These are phyloP conservation scores for Didymellaceae sp. DNA, from an alignment of 2,329 filamentous ascomycete species.

Conservation along the genomic window DNA sequence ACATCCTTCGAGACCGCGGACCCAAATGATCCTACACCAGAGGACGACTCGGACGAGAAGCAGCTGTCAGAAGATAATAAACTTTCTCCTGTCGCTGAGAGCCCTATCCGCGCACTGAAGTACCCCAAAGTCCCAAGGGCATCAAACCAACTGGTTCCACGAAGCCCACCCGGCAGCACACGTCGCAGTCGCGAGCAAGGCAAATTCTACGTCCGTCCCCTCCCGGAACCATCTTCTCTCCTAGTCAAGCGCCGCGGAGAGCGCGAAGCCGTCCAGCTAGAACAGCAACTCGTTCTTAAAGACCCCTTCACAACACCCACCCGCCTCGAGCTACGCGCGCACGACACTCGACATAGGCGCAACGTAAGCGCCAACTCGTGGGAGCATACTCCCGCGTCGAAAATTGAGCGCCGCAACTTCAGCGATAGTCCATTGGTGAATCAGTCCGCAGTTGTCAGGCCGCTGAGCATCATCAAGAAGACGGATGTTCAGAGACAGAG, in stretches of 20 bases:
- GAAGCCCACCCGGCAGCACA: slow-evolving; percentile 32
- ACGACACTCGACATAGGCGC: slow-evolving; percentile 23
- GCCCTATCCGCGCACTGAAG: slow-evolving; percentile 52
- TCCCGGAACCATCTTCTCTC: slow-evolving; percentile 35
- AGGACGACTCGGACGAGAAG: slow-evolving; percentile 51
- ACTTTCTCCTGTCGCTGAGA: slow-evolving; percentile 53
- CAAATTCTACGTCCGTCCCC: slow-evolving; percentile 4
- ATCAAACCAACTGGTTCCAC: slow-evolving; percentile 54
- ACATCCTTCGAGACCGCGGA: slow-evolving; percentile 57
- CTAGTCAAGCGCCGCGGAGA: slow-evolving; percentile 48
- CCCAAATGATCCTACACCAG: slow-evolving; percentile 55
- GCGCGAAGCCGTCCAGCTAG: slow-evolving; percentile 44
- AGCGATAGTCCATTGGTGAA: slow-evolving; percentile 37
- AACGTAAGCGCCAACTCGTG: slow-evolving; percentile 23
- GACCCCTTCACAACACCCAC: slow-evolving; percentile 40
- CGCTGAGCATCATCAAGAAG: slow-evolving; percentile 32
- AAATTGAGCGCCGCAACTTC: slow-evolving; percentile 23
- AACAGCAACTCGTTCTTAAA: slow-evolving; percentile 26
- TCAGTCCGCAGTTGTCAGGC: slow-evolving; percentile 26
- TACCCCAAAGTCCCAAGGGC: slow-evolving; percentile 58
- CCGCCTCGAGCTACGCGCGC: slow-evolving; percentile 23
- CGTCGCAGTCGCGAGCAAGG: slow-evolving; percentile 10
- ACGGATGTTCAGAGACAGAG: neutral
- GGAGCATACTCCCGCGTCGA: slow-evolving; percentile 25
- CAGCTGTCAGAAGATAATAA: slow-evolving; percentile 35